Evolutionary conservation across 2,329 filamentous ascomycete species (phyloP).

Genomic region (Aureobasidium sp.): DNA sequence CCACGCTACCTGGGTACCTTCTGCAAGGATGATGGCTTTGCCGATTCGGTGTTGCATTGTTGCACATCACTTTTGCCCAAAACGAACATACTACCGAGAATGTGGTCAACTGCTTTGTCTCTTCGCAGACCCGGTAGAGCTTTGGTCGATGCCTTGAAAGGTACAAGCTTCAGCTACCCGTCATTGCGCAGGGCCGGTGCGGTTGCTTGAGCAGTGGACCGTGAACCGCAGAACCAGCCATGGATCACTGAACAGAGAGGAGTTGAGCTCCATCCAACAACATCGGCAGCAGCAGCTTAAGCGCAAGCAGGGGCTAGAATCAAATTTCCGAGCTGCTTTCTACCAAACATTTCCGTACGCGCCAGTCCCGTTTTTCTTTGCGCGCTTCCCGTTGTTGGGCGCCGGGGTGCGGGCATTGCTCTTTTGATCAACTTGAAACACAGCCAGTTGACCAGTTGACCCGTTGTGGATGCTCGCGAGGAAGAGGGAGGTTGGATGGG

Average conservation of each 20-base stretch:
- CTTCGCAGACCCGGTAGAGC: background rate
- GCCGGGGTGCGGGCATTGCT: conserved; percentile 7
- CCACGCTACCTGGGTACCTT: no score
- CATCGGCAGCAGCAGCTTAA: conserved; percentile 10
- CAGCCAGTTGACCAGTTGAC: conserved; percentile 17
- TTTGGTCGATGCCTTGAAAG: background rate
- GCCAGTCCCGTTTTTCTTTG: conserved; percentile 7
- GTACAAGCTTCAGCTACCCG: conserved; percentile 2
- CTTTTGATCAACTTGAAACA: conserved; percentile 20
- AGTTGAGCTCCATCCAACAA: conserved; percentile 4
- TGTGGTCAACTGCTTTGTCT: conserved; percentile 1
- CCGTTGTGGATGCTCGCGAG: conserved; percentile 1
- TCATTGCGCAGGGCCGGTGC: conserved; percentile 18
- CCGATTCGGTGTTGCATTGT: background rate
- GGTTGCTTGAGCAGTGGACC: conserved; percentile 18
- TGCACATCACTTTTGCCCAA: conserved; percentile 17
- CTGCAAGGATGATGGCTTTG: conserved; percentile 16
- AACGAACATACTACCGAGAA: conserved; percentile 14
- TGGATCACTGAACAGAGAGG: background rate
- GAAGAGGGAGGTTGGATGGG: background rate
- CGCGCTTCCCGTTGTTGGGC: conserved; percentile 14
- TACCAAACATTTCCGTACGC: conserved; percentile 6
- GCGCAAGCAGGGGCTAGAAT: conserved; percentile 14
- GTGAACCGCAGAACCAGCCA: background rate
- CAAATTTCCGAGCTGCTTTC: conserved; percentile 18